Evolutionary conservation across 805 yeast genomes (phyloP), one percentile per base, ranked within the genome.

Genomic region (Cyberlindnera mycetangii): DNA sequence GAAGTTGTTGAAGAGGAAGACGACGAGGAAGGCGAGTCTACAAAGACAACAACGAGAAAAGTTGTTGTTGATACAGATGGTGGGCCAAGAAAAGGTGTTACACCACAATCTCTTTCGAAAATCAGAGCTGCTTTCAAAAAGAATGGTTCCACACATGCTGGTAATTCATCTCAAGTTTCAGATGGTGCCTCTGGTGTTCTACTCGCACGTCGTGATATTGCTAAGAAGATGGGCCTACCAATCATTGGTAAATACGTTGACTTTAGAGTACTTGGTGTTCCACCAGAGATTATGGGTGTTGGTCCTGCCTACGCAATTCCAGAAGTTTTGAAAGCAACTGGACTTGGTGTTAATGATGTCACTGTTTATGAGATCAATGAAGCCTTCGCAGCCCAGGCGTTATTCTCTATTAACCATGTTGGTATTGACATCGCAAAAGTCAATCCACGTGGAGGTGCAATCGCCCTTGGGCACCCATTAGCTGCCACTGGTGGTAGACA

Each of bases 241-340:
- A 80, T 89, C 49, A 58, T 84, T 47, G 99, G 83, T 50, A 87
- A 86, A 71, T 92, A 79, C 56, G 80, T 89, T 50, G 84, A 82
- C 55, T 82, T 87, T 59, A 78, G 84, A 54, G 72, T 82, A 32
- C 92, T 85, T 45, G 99, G 99, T 57, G 97, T 90, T 37, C 96
- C 97, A 44, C 97, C 97, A 18, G 95, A 89, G 68, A 79, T 90
- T 49, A 92, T 92, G 99, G 99, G 98, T 47, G 81, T 92, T 58
- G 99, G 98, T 35, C 99, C 99, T 47, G 97, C 96, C 21, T 80
- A 77, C 58, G 99, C 98, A 48, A 90, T 92, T 58, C 98, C 99
- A 50, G 78, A 76, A 44, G 83, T 88, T 16, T 76, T 92, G 54
- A 71, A 75, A 64, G 79, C 78, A 60, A 59, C 71, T 7, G 82